phyloP scores from a whole-genome alignment of 2,329 filamentous ascomycete genomes.

The Ascochyta clinopodiicola region DNA sequence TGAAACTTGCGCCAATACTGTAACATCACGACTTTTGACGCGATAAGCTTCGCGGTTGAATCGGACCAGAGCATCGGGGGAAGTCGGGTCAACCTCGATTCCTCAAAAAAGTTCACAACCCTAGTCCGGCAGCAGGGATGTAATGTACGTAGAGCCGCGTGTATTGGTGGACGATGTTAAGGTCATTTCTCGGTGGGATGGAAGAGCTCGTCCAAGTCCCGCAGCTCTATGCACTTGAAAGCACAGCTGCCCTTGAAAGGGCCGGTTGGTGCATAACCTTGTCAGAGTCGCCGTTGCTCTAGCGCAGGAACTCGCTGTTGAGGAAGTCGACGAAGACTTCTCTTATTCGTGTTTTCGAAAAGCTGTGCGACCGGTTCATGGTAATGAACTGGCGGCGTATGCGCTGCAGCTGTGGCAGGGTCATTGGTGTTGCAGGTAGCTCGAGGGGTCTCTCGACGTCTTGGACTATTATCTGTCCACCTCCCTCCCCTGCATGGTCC shows the following conservation, averaged over 20 bases:
- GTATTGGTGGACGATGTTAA: slow-evolving; percentile 10
- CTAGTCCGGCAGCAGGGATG: slow-evolving; percentile 8
- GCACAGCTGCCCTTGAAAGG: not conserved
- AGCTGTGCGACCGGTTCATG: slow-evolving; percentile 71
- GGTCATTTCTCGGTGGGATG: slow-evolving; percentile 23
- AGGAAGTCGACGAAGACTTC: slow-evolving; percentile 51
- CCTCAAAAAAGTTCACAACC: not conserved
- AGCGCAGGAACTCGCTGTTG: slow-evolving; percentile 46
- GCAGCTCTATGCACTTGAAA: slow-evolving; percentile 2
- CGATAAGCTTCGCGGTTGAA: slow-evolving; percentile 1
- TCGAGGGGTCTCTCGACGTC: slow-evolving; percentile 65
- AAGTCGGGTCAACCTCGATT: slow-evolving; percentile 9
- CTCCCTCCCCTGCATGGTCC: slow-evolving; percentile 67
- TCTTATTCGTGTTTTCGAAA: slow-evolving; percentile 49
- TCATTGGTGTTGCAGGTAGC: slow-evolving; percentile 70
- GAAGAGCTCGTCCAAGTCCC: slow-evolving; percentile 12
- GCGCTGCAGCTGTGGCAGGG: slow-evolving; percentile 77
- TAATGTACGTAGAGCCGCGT: slow-evolving; percentile 5
- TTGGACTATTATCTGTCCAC: slow-evolving; percentile 63
- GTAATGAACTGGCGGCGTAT: slow-evolving; percentile 78
- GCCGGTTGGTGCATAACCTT: not conserved
- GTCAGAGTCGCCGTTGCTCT: slow-evolving; percentile 10
- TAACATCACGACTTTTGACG: not conserved
- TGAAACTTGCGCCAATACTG: slow-evolving; percentile 3
- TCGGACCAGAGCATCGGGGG: slow-evolving; percentile 7